These are phyloP conservation scores for Chenopodium berlandieri DNA, from an alignment of 148 eudicot genomes.

Conservation along the genomic window DNA sequence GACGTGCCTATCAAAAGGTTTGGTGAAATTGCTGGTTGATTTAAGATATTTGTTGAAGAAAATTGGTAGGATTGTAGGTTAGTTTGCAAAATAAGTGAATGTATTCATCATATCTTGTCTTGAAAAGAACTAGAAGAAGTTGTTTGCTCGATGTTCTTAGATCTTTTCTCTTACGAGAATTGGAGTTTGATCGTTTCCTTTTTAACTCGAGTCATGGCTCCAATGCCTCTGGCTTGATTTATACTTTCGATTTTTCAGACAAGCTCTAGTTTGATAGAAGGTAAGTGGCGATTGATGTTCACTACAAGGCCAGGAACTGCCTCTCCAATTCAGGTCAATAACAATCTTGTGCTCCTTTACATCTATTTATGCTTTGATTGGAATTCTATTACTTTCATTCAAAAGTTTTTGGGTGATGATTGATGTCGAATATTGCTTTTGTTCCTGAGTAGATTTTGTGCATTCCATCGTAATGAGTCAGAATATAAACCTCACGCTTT, in stretches of 20 bases:
- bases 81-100: too few relatives aligned
- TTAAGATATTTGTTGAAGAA: neutral
- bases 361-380: neutral
- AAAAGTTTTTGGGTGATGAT: neutral
- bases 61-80: neutral
- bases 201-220: neutral
- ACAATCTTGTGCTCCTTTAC: neutral
- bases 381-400: neutral
- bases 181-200: neutral
- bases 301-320: conserved; percentile 96
- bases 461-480: neutral
- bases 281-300: conserved; percentile 90
- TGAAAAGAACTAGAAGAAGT: neutral
- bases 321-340: conserved; percentile 84
- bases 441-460: neutral
- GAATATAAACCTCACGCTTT: neutral
- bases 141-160: neutral
- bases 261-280: conserved; percentile 81
- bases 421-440: too few relatives aligned
- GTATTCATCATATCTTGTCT: too few relatives aligned
- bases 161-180: neutral
- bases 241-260: conserved; percentile 44
- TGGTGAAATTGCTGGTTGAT: neutral
- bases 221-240: neutral
- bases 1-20: too few relatives aligned